A percentile compares a stretch with the other conserved stretches of the same genome.
phyloP scores from a whole-genome alignment of 2,329 filamentous ascomycete species.

The Myriosclerotinia duriaeana region DNA sequence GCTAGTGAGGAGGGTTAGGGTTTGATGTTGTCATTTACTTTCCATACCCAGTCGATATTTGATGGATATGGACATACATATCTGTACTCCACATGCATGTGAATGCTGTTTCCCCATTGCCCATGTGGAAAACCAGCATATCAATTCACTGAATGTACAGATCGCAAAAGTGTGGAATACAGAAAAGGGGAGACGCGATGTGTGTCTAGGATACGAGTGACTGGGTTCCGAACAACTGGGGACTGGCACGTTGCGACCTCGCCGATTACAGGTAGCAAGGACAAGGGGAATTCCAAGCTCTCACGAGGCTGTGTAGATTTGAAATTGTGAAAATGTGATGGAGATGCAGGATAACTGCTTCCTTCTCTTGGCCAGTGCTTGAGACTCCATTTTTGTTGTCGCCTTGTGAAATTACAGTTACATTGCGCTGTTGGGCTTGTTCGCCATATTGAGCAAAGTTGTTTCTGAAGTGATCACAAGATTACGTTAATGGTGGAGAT shows the following conservation, averaged over 20 bases:
- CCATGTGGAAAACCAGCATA: slow-evolving; percentile 18
- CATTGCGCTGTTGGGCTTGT: background rate
- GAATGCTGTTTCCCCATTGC: slow-evolving; percentile 8
- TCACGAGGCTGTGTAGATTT: background rate
- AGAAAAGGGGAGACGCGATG: slow-evolving; percentile 10
- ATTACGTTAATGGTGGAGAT: background rate
- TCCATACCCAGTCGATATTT: background rate
- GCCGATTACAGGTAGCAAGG: slow-evolving; percentile 6
- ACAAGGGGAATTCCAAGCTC: background rate
- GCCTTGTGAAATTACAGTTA: background rate
- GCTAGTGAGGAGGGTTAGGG: background rate
- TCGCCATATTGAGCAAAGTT: background rate
- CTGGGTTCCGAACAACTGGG: slow-evolving; percentile 3
- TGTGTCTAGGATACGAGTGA: background rate
- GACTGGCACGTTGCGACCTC: slow-evolving; percentile 12
- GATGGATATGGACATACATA: slow-evolving; percentile 15
- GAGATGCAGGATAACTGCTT: slow-evolving; percentile 2
- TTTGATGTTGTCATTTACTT: slow-evolving; percentile 14
- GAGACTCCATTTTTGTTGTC: background rate
- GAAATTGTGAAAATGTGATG: slow-evolving; percentile 2
- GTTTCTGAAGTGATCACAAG: background rate
- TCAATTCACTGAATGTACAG: slow-evolving; percentile 2
- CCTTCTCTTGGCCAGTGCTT: slow-evolving; percentile 6
- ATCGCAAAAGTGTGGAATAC: slow-evolving; percentile 5
- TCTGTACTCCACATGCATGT: background rate